Evolutionary conservation across 768 basidiomycete species (phyloP).

Genomic region (Leccinellum rugosiceps): DNA sequence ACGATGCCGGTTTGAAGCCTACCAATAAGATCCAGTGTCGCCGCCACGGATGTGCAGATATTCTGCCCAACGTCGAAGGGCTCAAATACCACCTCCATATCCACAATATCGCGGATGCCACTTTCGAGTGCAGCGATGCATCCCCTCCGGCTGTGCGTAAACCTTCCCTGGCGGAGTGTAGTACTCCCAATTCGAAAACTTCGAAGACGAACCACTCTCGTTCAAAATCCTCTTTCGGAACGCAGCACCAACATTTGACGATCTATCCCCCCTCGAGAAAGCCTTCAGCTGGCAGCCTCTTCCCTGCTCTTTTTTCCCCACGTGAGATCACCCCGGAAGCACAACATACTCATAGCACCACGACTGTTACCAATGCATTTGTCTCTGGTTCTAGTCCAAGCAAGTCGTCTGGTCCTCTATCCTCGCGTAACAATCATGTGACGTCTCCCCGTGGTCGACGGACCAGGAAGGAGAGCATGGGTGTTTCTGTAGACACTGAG

Average conservation of each 20-base stretch:
- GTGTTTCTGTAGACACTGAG: neutral
- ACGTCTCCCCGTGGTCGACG: constrained; percentile 19
- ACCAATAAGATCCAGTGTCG: constrained; percentile 39
- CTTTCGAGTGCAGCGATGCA: neutral
- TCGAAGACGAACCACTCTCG: constrained; percentile 12
- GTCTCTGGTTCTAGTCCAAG: constrained; percentile 1
- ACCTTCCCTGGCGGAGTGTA: neutral
- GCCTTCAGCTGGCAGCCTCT: constrained; percentile 13
- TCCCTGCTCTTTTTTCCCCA: constrained; percentile 16
- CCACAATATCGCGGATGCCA: constrained; percentile 46
- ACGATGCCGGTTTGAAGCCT: constrained; percentile 25
- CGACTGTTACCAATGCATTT: constrained; percentile 10
- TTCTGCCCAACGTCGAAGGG: constrained; percentile 39
- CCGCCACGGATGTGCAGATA: constrained; percentile 44
- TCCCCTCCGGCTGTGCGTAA: neutral
- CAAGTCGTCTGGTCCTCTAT: neutral
- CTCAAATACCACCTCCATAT: constrained; percentile 55
- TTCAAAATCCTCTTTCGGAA: constrained; percentile 16
- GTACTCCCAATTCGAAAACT: neutral
- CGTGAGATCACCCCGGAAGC: constrained; percentile 1
- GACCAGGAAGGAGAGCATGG: constrained; percentile 10
- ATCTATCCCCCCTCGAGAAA: constrained; percentile 9
- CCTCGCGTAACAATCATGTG: neutral
- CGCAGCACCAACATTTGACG: neutral
- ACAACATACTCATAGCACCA: constrained; percentile 8